Conservation (phyloP, 2,329 filamentous ascomycete genomes). For the Arthrobotrys entomopaga region DNA sequence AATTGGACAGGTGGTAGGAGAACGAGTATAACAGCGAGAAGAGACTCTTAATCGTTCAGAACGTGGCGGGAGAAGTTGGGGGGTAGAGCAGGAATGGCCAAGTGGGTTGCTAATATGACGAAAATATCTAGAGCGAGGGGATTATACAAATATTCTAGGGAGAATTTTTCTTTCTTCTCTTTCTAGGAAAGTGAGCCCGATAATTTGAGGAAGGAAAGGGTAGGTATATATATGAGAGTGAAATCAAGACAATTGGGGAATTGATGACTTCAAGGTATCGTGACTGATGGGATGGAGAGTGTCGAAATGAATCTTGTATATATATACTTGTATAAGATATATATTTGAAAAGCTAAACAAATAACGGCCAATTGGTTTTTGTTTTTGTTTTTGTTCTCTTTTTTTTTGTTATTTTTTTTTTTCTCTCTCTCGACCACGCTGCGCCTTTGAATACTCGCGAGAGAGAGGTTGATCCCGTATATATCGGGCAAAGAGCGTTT, state of each 20-base stretch:
- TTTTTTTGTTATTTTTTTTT: slow-evolving; percentile 5
- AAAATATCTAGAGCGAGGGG: slow-evolving; percentile 18
- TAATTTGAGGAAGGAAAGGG: too few relatives aligned
- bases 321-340: background rate
- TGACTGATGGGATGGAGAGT: background rate
- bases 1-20: slow-evolving; percentile 44
- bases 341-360: background rate
- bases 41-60: slow-evolving; percentile 44
- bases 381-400: background rate
- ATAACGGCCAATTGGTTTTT: background rate
- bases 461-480: slow-evolving; percentile 50
- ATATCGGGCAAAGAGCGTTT: slow-evolving; percentile 20
- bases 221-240: background rate
- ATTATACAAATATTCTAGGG: slow-evolving; percentile 11
- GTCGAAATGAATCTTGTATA: too few relatives aligned
- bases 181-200: too few relatives aligned
- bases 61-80: background rate
- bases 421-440: slow-evolving; percentile 20
- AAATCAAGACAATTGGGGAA: background rate
- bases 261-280: too few relatives aligned
- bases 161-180: too few relatives aligned
- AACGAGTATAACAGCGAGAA: slow-evolving; percentile 28
- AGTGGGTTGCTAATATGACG: slow-evolving; percentile 22
- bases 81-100: slow-evolving; percentile 12
- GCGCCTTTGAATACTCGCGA: slow-evolving; percentile 40